Percentiles rank a stretch among this genome's conserved stretches.
Evolutionary conservation across 768 basidiomycete genomes (phyloP).

Genomic region (Polyporus arcularius): DNA sequence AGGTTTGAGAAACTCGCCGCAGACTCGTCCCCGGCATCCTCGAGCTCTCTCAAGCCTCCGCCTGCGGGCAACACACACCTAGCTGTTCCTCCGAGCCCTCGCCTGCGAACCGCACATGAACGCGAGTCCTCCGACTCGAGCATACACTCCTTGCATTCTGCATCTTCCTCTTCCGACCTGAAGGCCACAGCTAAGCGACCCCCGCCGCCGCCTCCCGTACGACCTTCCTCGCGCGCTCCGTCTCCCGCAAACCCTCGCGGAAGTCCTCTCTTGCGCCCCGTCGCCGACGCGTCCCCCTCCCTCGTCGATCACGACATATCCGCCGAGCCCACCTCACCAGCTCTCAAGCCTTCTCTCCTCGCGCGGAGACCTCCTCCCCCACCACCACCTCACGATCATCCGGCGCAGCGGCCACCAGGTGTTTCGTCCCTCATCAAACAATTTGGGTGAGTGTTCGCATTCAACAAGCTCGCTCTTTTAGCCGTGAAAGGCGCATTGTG

Average conservation of each 20-base stretch:
- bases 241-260: conserved; percentile 43
- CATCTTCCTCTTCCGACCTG: conserved; percentile 58
- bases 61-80: conserved; percentile 5
- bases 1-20: conserved; percentile 70
- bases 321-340: not conserved
- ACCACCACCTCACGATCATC: conserved; percentile 8
- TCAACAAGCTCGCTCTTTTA: not conserved
- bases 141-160: conserved; percentile 42
- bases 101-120: conserved; percentile 41
- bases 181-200: conserved; percentile 42
- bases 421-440: conserved; percentile 47
- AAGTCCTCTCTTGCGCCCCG: conserved; percentile 55
- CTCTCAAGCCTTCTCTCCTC: conserved; percentile 4
- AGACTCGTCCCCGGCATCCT: conserved; percentile 30
- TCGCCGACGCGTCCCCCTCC: conserved; percentile 34
- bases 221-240: conserved; percentile 31
- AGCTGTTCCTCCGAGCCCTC: conserved; percentile 31
- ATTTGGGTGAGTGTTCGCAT: conserved; percentile 47
- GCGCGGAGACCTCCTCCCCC: conserved; percentile 21
- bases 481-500: not conserved
- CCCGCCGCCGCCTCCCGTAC: conserved; percentile 59
- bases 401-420: conserved; percentile 13
- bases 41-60: conserved; percentile 13
- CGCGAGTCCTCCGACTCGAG: conserved; percentile 26
- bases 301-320: conserved; percentile 1